Base-by-base conservation (phyloP, 768 basidiomycete species). In the Mycena olivaceomarginata region DNA sequence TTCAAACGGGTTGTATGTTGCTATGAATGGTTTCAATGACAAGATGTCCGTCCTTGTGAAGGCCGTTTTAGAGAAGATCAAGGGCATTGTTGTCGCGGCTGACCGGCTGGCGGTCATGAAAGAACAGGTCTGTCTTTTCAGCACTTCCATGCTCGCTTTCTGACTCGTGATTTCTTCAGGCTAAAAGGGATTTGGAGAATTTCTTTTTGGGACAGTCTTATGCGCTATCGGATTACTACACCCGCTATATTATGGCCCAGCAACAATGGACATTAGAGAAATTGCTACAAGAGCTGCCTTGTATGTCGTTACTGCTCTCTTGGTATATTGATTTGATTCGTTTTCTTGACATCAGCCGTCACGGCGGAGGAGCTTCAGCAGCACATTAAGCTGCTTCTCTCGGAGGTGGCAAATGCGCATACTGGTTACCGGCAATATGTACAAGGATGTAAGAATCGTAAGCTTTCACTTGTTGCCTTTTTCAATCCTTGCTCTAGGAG, bases 21-120 rank as follows among this genome's bases (percentile, higher is more conserved):
- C 89, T 4, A 87, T 96, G 70, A 90, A 89, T 62, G 98, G 98
- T 8, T 99, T 98, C 86, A 98, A 97, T 82, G 97, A 99, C 86
- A 99, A 98, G 85, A 88, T 96, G 78, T 87, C 92, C 9, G 92
- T 95, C 2, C 90, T 99, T 51, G 90, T 93, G 8, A 87, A 93
- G 80, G 90, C 93, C 76, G 91, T 99, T 68, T 83, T 98, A 59
- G 91, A 93, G 76, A 93, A 92, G 79, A 87, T 94, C 77, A 94
- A 91, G 83, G 86, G 86, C 37, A 86, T 97, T 65, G 86, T 90
- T 79, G 88, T 98, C 40, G 89, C 92, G 79, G 86, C 91, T n/a
- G 91, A 95, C 72, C 89, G 98, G 70, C 90, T 99, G 75, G 90
- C 88, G 57, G 92, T 98, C 41, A 92, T 97, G 83, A 95, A 94